Conservation (phyloP, 2,329 filamentous ascomycete species). For the Tolypocladium amazonense region DNA sequence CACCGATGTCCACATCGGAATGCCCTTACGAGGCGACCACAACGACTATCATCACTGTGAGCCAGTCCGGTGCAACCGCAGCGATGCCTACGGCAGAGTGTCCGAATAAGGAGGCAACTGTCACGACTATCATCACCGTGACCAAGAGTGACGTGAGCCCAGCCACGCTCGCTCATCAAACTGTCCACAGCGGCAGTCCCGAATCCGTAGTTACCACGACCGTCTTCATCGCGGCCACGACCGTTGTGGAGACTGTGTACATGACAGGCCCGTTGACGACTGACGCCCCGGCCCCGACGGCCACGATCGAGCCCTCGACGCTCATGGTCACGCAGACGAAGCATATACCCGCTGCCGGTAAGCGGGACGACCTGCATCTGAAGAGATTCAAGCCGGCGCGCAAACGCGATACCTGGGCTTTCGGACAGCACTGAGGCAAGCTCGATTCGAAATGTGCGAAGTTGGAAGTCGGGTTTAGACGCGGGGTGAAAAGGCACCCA, state of each 20-base stretch:
- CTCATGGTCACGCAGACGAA: conserved; percentile 4
- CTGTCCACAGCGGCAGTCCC: not conserved
- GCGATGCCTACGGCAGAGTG: not conserved
- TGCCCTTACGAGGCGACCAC: not conserved
- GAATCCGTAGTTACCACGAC: conserved; percentile 21
- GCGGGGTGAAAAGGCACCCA: not conserved
- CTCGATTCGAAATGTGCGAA: not conserved
- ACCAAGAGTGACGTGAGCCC: not conserved
- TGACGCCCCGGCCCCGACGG: not conserved
- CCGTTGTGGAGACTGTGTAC: conserved; percentile 1
- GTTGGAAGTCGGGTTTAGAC: not conserved
- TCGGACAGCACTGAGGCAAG: not conserved
- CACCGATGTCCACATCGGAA: not conserved
- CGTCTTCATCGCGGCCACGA: conserved; percentile 20
- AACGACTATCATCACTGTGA: not conserved
- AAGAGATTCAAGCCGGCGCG: not conserved
- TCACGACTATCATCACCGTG: not conserved
- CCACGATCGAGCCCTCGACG: not conserved
- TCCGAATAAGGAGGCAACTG: not conserved
- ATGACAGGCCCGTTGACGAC: conserved; percentile 6
- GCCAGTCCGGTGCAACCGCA: not conserved
- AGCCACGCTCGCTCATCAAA: not conserved
- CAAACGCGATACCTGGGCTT: not conserved
- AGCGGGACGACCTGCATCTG: too few relatives aligned
- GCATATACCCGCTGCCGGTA: not conserved